Percentiles rank a stretch among this genome's conserved stretches.
Conservation (phyloP, 2,329 filamentous ascomycete species). For the Beauveria rudraprayagi region DNA sequence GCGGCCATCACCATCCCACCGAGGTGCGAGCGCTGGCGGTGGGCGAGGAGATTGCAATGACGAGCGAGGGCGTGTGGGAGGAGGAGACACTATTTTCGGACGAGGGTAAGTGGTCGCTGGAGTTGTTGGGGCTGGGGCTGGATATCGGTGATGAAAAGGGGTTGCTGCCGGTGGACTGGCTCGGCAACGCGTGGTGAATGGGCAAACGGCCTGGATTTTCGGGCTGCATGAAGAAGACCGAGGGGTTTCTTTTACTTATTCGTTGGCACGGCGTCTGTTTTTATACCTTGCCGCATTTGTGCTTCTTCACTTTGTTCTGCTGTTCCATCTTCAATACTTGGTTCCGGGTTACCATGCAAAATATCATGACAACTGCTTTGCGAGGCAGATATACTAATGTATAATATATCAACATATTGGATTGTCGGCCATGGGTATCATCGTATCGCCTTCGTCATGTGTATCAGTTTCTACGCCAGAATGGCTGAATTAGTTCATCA, state of each 20-base stretch:
- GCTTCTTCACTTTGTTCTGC: too few relatives aligned
- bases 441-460: not conserved
- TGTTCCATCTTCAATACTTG: too few relatives aligned
- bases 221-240: too few relatives aligned
- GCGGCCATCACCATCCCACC: conserved; percentile 19
- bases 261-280: too few relatives aligned
- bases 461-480: not conserved
- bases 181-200: not conserved
- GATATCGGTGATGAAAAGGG: not conserved
- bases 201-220: not conserved
- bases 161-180: not conserved
- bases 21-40: conserved; percentile 33
- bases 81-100: conserved; percentile 3
- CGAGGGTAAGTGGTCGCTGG: not conserved
- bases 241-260: too few relatives aligned
- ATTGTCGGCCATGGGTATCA: conserved; percentile 8
- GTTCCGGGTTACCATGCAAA: not conserved
- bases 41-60: conserved; percentile 36
- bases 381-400: too few relatives aligned
- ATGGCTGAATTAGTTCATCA: not conserved
- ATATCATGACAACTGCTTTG: not conserved
- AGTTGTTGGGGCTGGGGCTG: not conserved
- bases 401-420: not conserved
- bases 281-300: too few relatives aligned
- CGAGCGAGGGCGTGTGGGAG: conserved; percentile 29